Percentiles rank a stretch among this genome's conserved stretches.
phyloP scores from a whole-genome alignment of 2,329 filamentous ascomycete species.

The Trichoderma atroviride region DNA sequence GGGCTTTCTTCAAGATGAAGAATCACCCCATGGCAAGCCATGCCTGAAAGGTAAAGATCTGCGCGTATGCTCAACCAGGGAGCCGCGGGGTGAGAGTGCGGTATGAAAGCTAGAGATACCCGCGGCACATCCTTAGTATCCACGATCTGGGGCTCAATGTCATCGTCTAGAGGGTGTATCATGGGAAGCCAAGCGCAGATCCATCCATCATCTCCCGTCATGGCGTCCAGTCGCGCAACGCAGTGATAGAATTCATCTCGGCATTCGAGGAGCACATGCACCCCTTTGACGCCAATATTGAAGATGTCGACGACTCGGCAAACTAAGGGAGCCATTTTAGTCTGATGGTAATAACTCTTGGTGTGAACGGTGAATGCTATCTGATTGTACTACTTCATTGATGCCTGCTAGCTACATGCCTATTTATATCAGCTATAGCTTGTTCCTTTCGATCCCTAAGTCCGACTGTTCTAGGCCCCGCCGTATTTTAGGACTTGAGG shows the following conservation, averaged over 20 bases:
- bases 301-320: slow-evolving; percentile 20
- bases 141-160: slow-evolving; percentile 11
- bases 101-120: slow-evolving; percentile 22
- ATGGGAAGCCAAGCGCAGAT: slow-evolving; percentile 11
- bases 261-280: slow-evolving; percentile 17
- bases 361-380: too few relatives aligned
- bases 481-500: not conserved
- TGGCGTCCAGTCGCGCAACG: slow-evolving; percentile 16
- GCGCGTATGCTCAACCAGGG: slow-evolving; percentile 18
- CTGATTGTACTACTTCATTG: too few relatives aligned
- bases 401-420: not conserved
- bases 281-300: slow-evolving; percentile 1
- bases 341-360: not conserved
- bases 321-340: slow-evolving; percentile 20
- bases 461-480: too few relatives aligned
- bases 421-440: not conserved
- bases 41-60: slow-evolving; percentile 22
- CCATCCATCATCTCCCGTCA: slow-evolving; percentile 7
- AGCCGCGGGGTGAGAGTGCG: not conserved
- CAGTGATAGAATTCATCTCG: slow-evolving; percentile 3
- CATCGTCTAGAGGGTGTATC: not conserved
- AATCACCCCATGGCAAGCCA: slow-evolving; percentile 12
- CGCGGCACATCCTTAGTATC: slow-evolving; percentile 4
- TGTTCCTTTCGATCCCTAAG: not conserved
- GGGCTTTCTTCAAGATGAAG: slow-evolving; percentile 16